Evolutionary conservation across 2,329 filamentous ascomycete species (phyloP).

Genomic region (Ophioceras dolichostomum): DNA sequence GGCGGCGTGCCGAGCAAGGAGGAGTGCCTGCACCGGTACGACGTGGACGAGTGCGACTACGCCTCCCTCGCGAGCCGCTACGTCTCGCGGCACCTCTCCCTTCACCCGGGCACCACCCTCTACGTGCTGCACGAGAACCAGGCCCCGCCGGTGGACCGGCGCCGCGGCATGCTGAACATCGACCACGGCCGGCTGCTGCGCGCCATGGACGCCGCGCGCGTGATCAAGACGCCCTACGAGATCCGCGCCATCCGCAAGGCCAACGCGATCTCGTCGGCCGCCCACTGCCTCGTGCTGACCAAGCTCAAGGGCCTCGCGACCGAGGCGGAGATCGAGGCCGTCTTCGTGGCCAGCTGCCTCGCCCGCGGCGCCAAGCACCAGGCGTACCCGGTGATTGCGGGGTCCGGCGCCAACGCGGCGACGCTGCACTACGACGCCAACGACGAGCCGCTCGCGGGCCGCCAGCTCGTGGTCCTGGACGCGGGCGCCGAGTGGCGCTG

Average conservation of each 20-base stretch:
- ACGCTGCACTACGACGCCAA: constrained; percentile 83
- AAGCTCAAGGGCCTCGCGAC: constrained; percentile 51
- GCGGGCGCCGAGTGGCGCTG: constrained; percentile 75
- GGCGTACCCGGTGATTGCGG: constrained; percentile 83
- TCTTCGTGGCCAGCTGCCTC: constrained; percentile 63
- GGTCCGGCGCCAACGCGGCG: constrained; percentile 67
- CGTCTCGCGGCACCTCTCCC: constrained; percentile 32
- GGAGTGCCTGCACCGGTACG: constrained; percentile 48
- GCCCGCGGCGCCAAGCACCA: constrained; percentile 61
- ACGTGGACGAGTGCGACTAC: constrained; percentile 61
- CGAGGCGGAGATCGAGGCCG: constrained; percentile 73
- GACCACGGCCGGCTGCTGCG: constrained; percentile 43
- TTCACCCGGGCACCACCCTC: constrained; percentile 21
- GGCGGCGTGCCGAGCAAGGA: constrained; percentile 47
- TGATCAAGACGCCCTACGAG: constrained; percentile 79
- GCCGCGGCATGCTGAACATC: constrained; percentile 23
- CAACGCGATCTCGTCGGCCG: constrained; percentile 65
- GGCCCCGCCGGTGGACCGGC: constrained; percentile 9
- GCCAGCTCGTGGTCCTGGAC: constrained; percentile 71
- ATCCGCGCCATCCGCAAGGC: constrained; percentile 70
- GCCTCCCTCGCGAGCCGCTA: constrained; percentile 33
- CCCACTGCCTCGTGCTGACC: constrained; percentile 61
- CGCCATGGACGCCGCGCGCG: constrained; percentile 69
- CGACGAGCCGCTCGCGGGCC: constrained; percentile 54
- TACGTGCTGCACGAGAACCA: constrained; percentile 28